phyloP scores from a whole-genome alignment of 176 grass and related monocot species.

The Carex littledalei region DNA sequence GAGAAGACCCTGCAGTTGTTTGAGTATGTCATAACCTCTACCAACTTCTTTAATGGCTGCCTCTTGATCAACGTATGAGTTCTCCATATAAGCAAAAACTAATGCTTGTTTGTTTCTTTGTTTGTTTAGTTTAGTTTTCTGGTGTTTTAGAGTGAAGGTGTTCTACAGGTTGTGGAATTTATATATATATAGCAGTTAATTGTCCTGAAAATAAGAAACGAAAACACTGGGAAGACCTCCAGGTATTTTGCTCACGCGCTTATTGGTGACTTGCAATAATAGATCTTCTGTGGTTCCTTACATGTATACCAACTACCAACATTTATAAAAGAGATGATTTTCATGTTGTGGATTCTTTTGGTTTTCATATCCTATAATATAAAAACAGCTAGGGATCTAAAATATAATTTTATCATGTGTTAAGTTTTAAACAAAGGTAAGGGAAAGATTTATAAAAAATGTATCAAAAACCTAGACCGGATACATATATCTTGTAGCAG shows the following conservation, averaged over 20 bases:
- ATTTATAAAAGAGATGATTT: background rate
- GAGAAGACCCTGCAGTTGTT: constrained; percentile 1
- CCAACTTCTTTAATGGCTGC: constrained; percentile 6
- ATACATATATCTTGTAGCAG: background rate
- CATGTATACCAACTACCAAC: background rate
- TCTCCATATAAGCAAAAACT: background rate
- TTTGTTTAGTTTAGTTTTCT: background rate
- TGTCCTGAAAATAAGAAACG: background rate
- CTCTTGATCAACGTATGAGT: background rate
- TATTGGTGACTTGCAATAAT: background rate
- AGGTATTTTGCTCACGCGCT: background rate
- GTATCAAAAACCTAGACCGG: background rate
- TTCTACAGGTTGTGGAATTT: background rate
- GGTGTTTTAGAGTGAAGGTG: background rate
- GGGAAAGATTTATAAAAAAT: too few species aligned
- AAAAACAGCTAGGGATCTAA: too few species aligned
- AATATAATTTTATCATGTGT: background rate
- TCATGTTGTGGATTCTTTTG: background rate
- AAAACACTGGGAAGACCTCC: background rate
- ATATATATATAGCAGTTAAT: background rate
- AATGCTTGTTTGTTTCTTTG: background rate
- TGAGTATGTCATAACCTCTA: constrained; percentile 14
- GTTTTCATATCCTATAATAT: background rate
- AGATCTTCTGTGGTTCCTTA: background rate
- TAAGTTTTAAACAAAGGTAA: background rate